Percentiles rank a stretch among this genome's conserved stretches.
phyloP scores from a whole-genome alignment of 1,139 yeast genomes.

The Hemisphaericaspora lyxosophila region DNA sequence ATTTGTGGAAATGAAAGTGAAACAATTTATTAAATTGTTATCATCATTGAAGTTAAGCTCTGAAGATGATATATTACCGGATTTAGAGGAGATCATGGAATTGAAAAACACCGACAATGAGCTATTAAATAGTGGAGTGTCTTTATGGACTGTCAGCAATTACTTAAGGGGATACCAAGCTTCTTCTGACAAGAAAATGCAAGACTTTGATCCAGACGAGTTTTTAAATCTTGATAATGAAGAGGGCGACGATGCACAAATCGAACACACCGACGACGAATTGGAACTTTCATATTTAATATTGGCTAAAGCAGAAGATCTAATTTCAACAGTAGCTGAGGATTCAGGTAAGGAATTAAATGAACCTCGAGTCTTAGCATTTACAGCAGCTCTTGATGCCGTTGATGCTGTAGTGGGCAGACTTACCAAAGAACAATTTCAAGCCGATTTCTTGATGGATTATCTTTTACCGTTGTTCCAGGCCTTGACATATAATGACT shows the following conservation, averaged over 20 bases:
- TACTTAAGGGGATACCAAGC: constrained; percentile 10
- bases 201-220: constrained; percentile 25
- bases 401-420: constrained; percentile 26
- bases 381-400: constrained; percentile 32
- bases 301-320: constrained; percentile 27
- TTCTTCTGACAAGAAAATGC: background rate
- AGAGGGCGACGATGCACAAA: constrained; percentile 9
- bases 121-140: constrained; percentile 16
- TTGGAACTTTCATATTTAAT: constrained; percentile 23
- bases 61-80: constrained; percentile 2
- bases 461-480: constrained; percentile 36
- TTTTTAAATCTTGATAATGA: constrained; percentile 23
- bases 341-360: constrained; percentile 8
- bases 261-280: constrained; percentile 8
- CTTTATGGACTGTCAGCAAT: constrained; percentile 34
- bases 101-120: constrained; percentile 6
- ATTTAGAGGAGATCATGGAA: constrained; percentile 18
- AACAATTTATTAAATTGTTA: constrained; percentile 16
- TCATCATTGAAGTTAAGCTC: constrained; percentile 9
- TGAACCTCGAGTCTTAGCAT: constrained; percentile 20
- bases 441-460: constrained; percentile 32
- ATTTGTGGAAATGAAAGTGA: constrained; percentile 18
- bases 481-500: constrained; percentile 30
- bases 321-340: constrained; percentile 15
- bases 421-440: constrained; percentile 28